Percentiles rank a stretch among this genome's conserved stretches.
Evolutionary conservation across 2,329 filamentous ascomycete species (phyloP).

Genomic region (Parasarocladium wereldwijsianum): DNA sequence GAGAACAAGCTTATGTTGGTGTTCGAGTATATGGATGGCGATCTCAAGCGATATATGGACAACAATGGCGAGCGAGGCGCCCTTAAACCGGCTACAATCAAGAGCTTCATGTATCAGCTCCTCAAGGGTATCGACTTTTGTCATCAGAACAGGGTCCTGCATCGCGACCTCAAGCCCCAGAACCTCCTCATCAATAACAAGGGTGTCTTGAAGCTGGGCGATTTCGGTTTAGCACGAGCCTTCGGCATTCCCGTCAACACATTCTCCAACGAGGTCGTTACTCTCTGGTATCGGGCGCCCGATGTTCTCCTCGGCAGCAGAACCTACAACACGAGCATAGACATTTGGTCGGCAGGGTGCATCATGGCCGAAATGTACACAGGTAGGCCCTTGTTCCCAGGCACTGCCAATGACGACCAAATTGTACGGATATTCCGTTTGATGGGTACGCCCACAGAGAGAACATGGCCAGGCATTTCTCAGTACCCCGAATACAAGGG

Average conservation of each 20-base stretch:
- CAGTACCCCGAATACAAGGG: slow-evolving; percentile 96
- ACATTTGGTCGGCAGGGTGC: slow-evolving; percentile 97
- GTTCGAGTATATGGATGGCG: slow-evolving; percentile 97
- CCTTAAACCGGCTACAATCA: slow-evolving; percentile 80
- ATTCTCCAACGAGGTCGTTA: slow-evolving; percentile 96
- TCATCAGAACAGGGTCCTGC: slow-evolving; percentile 90
- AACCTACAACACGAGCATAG: slow-evolving; percentile 99
- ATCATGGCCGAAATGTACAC: slow-evolving; percentile 99
- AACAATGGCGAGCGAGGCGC: slow-evolving; percentile 78
- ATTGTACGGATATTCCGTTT: slow-evolving; percentile 93
- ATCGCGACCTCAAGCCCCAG: slow-evolving; percentile 91
- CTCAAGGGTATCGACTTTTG: slow-evolving; percentile 94
- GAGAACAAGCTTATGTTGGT: slow-evolving; percentile 99
- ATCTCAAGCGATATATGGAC: slow-evolving; percentile 98
- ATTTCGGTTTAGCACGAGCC: slow-evolving; percentile 85
- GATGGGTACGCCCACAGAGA: slow-evolving; percentile 94
- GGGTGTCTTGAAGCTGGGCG: slow-evolving; percentile 79
- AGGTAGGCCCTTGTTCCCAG: slow-evolving; percentile 85
- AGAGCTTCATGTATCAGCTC: slow-evolving; percentile 98
- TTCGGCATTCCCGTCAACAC: slow-evolving; percentile 98
- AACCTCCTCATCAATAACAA: slow-evolving; percentile 92
- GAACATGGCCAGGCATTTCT: slow-evolving; percentile 88
- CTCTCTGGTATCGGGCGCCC: slow-evolving; percentile 92
- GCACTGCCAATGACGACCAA: slow-evolving; percentile 97
- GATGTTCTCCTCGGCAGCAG: slow-evolving; percentile 87